Evolutionary conservation across 371 early-diverging fungal species (phyloP).

Genomic region (Rhizopus arrhizus): DNA sequence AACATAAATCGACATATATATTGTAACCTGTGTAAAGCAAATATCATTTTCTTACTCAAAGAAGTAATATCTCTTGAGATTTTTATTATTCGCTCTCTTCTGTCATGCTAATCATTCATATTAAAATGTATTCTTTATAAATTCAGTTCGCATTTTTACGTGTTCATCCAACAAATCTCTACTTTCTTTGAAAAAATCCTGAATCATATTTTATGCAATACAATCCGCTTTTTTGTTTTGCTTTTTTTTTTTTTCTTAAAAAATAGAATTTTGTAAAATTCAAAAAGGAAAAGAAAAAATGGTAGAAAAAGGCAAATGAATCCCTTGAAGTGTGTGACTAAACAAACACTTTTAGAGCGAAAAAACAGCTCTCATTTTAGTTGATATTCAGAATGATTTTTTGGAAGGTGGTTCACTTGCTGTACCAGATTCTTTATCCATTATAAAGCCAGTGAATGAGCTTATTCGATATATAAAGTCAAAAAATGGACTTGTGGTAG

Average conservation of each 20-base stretch:
- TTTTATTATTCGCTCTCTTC: conserved; percentile 65
- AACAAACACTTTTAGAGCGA: background rate
- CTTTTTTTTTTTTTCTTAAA: conserved; percentile 9
- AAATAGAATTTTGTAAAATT: background rate
- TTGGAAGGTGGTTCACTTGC: conserved; percentile 43
- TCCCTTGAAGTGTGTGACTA: background rate
- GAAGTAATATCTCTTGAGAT: conserved; percentile 69
- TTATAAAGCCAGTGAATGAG: conserved; percentile 31
- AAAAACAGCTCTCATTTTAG: conserved; percentile 40
- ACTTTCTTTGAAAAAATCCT: conserved; percentile 28
- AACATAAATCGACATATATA: background rate
- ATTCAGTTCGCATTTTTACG: conserved; percentile 16
- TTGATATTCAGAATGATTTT: conserved; percentile 53
- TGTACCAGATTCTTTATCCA: conserved; percentile 34
- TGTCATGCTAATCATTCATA: conserved; percentile 45
- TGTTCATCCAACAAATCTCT: conserved; percentile 38
- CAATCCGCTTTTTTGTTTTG: conserved; percentile 14
- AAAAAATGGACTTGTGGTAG: conserved; percentile 31
- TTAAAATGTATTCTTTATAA: background rate
- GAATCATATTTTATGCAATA: conserved; percentile 15
- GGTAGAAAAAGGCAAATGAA: background rate
- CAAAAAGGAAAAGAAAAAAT: conserved; percentile 1
- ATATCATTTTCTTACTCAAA: conserved; percentile 65
- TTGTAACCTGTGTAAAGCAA: conserved; percentile 60
- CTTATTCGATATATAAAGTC: conserved; percentile 31